Conservation (phyloP, 2,329 filamentous ascomycete species). For the Diaporthe sp. region DNA sequence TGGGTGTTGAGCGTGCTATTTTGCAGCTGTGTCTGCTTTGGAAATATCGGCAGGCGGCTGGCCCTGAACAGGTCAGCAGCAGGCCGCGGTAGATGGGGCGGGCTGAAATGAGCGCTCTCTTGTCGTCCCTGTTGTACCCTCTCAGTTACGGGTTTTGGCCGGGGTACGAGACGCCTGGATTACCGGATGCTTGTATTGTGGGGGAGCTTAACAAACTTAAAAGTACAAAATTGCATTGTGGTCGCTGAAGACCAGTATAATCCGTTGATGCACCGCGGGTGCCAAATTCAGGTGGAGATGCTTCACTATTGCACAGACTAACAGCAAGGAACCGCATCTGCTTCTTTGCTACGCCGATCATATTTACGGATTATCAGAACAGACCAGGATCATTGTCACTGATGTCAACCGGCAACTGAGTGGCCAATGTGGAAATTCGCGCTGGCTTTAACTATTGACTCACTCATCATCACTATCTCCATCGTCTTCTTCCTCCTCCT, state of each 20-base stretch:
- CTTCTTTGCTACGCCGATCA: not conserved
- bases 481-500: slow-evolving; percentile 52
- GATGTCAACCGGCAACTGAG: not conserved
- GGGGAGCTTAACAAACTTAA: slow-evolving; percentile 1
- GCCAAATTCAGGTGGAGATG: not conserved
- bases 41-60: slow-evolving; percentile 89
- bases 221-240: slow-evolving; percentile 27
- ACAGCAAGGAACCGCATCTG: not conserved
- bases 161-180: not conserved
- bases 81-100: slow-evolving; percentile 62
- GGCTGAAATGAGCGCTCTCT: slow-evolving; percentile 49
- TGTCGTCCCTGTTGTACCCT: not conserved
- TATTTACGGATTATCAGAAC: not conserved
- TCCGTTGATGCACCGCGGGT: not conserved
- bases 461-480: slow-evolving; percentile 48
- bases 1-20: slow-evolving; percentile 97
- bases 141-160: not conserved
- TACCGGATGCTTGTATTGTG: slow-evolving; percentile 3
- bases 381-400: not conserved
- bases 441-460: not conserved
- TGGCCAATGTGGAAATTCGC: no score
- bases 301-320: not conserved
- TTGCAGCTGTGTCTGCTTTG: slow-evolving; percentile 95
- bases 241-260: slow-evolving; percentile 2
- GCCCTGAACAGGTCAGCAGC: slow-evolving; percentile 65